A percentile compares a stretch with the other conserved stretches of the same genome.
phyloP scores from a whole-genome alignment of 306 rosid species.

The Trifolium fragiferum region DNA sequence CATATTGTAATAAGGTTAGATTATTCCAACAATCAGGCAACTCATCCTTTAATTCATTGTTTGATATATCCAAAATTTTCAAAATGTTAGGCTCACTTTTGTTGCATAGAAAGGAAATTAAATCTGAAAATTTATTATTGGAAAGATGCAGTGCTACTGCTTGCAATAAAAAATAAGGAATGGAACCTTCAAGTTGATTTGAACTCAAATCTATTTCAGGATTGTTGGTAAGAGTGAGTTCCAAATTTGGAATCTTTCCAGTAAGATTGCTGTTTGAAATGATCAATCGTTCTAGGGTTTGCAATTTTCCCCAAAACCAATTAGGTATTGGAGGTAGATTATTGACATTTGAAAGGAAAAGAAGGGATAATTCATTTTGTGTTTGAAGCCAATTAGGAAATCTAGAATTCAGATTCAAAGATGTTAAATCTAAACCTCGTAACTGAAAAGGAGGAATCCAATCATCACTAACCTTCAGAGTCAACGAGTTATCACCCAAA shows the following conservation, averaged over 20 bases:
- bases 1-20: too few relatives aligned
- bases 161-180: background rate
- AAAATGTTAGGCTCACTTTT: background rate
- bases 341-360: background rate
- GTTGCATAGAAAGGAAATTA: background rate
- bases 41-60: background rate
- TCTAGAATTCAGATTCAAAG: background rate
- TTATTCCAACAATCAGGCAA: constrained; percentile 35
- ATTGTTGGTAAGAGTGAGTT: background rate
- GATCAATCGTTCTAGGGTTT: fast-evolving
- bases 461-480: background rate
- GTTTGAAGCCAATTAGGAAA: constrained; percentile 27
- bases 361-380: background rate
- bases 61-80: constrained; percentile 1
- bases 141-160: background rate
- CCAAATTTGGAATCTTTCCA: background rate
- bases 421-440: fast-evolving
- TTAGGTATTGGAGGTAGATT: background rate
- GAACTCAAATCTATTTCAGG: background rate
- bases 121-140: constrained; percentile 15
- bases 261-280: constrained; percentile 19
- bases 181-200: constrained; percentile 29
- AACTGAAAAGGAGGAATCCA: constrained; percentile 40
- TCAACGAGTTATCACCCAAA: background rate
- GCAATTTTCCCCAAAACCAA: constrained; percentile 21